Percentiles rank a stretch among this genome's conserved stretches.
phyloP scores from a whole-genome alignment of 257 asterid genomes.

The Solanum clarkiae region DNA sequence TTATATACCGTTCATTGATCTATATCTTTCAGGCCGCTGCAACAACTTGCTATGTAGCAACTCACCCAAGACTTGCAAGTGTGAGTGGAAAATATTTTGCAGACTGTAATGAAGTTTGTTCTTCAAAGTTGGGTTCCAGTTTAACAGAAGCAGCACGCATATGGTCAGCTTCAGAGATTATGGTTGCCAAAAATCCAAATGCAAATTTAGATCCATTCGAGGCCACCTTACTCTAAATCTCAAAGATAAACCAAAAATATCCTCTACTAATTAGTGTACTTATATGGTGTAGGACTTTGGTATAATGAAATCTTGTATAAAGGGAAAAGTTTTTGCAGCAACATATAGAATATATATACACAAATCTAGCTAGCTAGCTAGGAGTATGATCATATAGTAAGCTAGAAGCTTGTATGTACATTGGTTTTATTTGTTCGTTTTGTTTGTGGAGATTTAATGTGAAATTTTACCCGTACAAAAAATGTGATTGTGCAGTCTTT shows the following conservation, averaged over 20 bases:
- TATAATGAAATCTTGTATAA: background rate
- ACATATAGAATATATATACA: background rate
- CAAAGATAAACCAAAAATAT: background rate
- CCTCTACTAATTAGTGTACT: background rate
- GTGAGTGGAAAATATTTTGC: conserved; percentile 71
- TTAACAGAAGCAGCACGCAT: conserved; percentile 47
- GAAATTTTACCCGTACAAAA: background rate
- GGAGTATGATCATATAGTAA: background rate
- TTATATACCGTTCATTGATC: background rate
- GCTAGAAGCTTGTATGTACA: background rate
- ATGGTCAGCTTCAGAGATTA: conserved; percentile 63
- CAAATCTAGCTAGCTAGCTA: background rate
- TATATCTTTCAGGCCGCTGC: conserved; percentile 69
- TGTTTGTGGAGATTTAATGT: background rate
- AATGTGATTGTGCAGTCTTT: background rate
- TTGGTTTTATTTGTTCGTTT: background rate
- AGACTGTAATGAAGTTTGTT: conserved; percentile 74
- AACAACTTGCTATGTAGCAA: conserved; percentile 85
- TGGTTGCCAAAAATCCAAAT: conserved; percentile 29
- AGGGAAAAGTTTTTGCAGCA: background rate
- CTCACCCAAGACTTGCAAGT: conserved; percentile 43
- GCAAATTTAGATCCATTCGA: conserved; percentile 3
- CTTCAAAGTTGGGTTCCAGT: conserved; percentile 64
- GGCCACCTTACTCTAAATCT: background rate
- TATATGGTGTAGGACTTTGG: background rate